Evolutionary conservation across 331 rosid genomes (phyloP).

Genomic region (Spiraea crenata): DNA sequence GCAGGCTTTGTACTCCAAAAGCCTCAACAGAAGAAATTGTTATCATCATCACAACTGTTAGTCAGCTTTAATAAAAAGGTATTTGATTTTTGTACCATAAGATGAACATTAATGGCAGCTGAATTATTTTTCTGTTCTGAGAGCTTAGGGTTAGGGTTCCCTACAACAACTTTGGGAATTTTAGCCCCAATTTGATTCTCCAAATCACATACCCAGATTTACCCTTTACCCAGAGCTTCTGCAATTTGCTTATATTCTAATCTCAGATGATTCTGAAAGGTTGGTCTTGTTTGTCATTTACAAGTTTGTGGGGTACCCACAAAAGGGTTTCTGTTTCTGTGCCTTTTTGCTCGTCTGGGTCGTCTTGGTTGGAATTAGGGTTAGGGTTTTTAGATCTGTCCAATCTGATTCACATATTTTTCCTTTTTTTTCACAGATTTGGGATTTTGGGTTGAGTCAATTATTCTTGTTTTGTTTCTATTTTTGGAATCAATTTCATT

Average conservation of each 20-base stretch:
- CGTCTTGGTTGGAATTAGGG: slow-evolving; percentile 27
- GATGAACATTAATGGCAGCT: background rate
- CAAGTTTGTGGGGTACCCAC: slow-evolving; percentile 27
- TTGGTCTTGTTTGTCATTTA: slow-evolving; percentile 37
- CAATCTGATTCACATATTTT: slow-evolving; percentile 17
- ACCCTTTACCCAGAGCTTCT: slow-evolving; percentile 34
- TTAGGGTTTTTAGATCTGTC: slow-evolving; percentile 37
- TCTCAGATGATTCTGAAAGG: slow-evolving; percentile 31
- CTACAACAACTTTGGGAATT: slow-evolving; percentile 12
- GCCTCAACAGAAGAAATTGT: background rate
- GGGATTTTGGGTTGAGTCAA: too few species aligned
- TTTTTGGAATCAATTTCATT: slow-evolving; percentile 6
- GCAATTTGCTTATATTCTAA: background rate
- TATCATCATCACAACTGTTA: slow-evolving; percentile 4
- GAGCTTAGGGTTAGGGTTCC: slow-evolving; percentile 30
- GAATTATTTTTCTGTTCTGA: background rate
- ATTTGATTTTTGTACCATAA: slow-evolving; percentile 8
- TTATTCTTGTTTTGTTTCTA: background rate
- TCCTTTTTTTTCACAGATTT: background rate
- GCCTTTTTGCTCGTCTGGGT: slow-evolving; percentile 9
- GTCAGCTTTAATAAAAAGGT: slow-evolving; percentile 16
- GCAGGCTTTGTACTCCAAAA: slow-evolving; percentile 7
- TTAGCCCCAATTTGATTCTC: slow-evolving; percentile 17
- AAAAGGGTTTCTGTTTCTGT: slow-evolving; percentile 1
- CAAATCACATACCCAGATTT: slow-evolving; percentile 30